Evolutionary conservation across 306 rosid genomes (phyloP), one percentile per base, ranked within the genome.

Genomic region (Pyrus betulifolia): DNA sequence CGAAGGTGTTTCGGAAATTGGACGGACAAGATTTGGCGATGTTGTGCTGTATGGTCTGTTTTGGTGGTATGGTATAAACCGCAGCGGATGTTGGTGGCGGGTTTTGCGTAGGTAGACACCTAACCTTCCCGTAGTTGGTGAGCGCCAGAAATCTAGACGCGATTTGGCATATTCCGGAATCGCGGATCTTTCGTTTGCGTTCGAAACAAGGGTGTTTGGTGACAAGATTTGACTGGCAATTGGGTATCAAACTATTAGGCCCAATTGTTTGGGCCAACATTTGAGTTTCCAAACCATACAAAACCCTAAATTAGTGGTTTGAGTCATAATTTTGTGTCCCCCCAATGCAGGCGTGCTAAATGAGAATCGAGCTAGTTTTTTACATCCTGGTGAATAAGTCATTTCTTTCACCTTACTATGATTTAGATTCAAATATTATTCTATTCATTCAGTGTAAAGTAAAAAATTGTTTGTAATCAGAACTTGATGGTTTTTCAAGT

Each of bases 121-220:
- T 30, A 79, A 83, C 78, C 19, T 19, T 65, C 30, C 25, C 44
- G 42, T 8, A 55, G 72, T 79, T 67, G 81, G 86, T 74, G 80
- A 76, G 75, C 18, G 54, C 57, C 27, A 10, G 28, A 25, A 11
- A 10, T 25, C 55, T 22, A 68, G n/a, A 44, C 22, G 60, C 31
- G 28, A 40, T 52, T 12, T 5, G 51, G 77, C 13, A 70, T 81
- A 71, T 76, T 71, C 84, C 33, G 25, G 18, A 75, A 19, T 31
- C 21, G 2, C n/a, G 54, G 54, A 33, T 66, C 46, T 54, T 66
- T 19, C 49, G 58, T 23, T 33, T 49, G 79, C 42, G 27, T 59
- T 59, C 42, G 27, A 30, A 33, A 2, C 22, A 35, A 5, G n/a
- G 45, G 42, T 54, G 30, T n/a, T 71, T 6, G 65, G 75, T 74